Evolutionary conservation across 2,329 filamentous ascomycete genomes (phyloP), one percentile per base, ranked within the genome.

Genomic region (Blastomyces emzantsi): DNA sequence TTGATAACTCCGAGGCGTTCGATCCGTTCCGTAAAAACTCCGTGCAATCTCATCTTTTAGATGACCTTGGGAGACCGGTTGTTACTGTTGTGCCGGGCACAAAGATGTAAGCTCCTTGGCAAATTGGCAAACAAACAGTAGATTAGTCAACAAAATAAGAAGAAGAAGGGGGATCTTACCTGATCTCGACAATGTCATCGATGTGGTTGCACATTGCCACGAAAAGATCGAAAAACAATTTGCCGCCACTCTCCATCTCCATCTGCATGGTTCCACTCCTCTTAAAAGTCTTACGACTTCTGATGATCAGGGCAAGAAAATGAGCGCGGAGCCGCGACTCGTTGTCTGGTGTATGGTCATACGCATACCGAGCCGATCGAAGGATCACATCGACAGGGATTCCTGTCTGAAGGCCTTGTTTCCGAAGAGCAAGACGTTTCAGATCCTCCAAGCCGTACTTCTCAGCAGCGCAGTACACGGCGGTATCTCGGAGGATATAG

Each of bases 181-280:
- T 88, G 78, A 90, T 87, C 76, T 94, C 91, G 79, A 90, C 88
- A 79, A 97, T 87, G 79, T 97, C 92, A 84, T 97, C 92, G 74
- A 97, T 89, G 82, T 96, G 92, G 81, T 96, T 97, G 83, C 91
- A 96, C 88, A 97, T 90, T 73, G 92, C 92, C 75, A 97, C 92
- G 78, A 97, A 97, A 78, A 97, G 83, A 83, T 97, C 92, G 81
- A 97, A 97, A 84, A 94, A 97, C 80, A 97, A 84, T 83, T 92
- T 92, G 80, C 86, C 92, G 77, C 92, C 92, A 78, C 87, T 87
- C 82, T 96, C 90, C 92, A 97, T 97, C 82, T 97, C 92, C 81
- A 90, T 88, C 85, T 97, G 92, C 92, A 97, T 96, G 78, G 92
- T 97, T 79, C 92, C 92, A 82, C 92, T 96, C 80, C 90, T 87